These are phyloP conservation scores for Cudoniella acicularis DNA, from an alignment of 495 filamentous ascomycete genomes.

Conservation along the genomic window DNA sequence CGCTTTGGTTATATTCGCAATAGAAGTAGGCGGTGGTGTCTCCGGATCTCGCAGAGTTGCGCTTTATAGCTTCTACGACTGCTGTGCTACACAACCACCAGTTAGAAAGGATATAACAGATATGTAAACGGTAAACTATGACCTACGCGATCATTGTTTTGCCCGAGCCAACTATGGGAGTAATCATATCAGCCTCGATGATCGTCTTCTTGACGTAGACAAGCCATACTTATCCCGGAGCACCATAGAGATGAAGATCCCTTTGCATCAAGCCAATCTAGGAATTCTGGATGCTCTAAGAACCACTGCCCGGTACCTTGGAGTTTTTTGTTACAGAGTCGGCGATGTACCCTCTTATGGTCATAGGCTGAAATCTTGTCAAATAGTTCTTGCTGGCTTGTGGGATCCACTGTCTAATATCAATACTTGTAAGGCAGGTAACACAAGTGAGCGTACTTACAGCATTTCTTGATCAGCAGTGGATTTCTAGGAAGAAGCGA, in stretches of 20 bases:
- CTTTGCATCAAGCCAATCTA: neutral
- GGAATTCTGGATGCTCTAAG: neutral
- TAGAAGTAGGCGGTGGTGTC: neutral
- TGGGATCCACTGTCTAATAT: neutral
- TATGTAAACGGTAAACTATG: neutral
- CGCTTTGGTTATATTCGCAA: neutral
- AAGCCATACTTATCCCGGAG: neutral
- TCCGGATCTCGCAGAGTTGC: neutral
- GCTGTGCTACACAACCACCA: neutral
- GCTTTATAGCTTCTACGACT: neutral
- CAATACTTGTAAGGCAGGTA: neutral
- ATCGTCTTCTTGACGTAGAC: neutral
- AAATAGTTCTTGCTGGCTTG: neutral
- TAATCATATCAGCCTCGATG: neutral
- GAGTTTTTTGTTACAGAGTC: neutral
- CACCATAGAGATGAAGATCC: neutral
- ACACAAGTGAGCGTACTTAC: neutral
- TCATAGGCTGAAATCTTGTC: neutral
- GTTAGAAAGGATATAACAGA: neutral
- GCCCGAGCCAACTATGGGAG: neutral
- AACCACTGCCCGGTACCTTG: neutral
- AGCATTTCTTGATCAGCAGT: neutral
- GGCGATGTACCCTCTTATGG: neutral
- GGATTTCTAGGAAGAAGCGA: neutral
- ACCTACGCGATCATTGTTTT: neutral